Evolutionary conservation across 345 rosid genomes (phyloP), one percentile per base, ranked within the genome.

Genomic region (Psidium friedrichsthalianum): DNA sequence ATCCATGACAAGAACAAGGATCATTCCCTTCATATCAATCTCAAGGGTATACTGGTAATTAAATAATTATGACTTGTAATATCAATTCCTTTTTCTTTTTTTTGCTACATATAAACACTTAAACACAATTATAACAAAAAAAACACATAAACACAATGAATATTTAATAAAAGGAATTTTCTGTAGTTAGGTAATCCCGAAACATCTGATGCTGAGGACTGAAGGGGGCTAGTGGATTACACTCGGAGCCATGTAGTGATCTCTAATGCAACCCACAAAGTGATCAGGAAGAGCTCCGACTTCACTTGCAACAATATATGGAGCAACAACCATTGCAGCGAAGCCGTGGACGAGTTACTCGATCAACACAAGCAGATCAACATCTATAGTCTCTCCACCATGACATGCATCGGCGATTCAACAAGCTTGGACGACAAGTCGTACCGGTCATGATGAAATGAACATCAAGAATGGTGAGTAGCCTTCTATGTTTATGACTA

Each of bases 171-270:
- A 59, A 59, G 40, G 74, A 16, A 27, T 3, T 27, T 59, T 47
- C 74, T 15, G 74, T 20, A 96, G 98, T 83, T 96, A 90, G 99
- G 99, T 18, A 96, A 96, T 90, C 99, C 99, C 8, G 98, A 96
- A 91, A 94, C 99, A 49, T 87, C 90, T 40, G 90, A 87, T 25
- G 92, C 93, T 2, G 97, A 96, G 74, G 99, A 96, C 87, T 96
- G 98, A 98, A 86, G 86, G 80, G 99, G 99, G 8, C 61, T 92
- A 78, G 93, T 94, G 86, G 99, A 96, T 86, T 94, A 95, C 82
- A 97, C 99, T 16, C 95, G 98, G 99, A 96, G 99, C 88, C 99
- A 96, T 88, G 98, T 96, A 0, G 90, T 96, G 40, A 90, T 95
- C 86, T 95, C 99, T 24, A 96, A 96, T 87, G 98, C 94, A 91